Percentiles rank a stretch among this genome's conserved stretches.
These are phyloP conservation scores for Colletotrichum theobromicola DNA, from an alignment of 2,329 filamentous ascomycete species.

Conservation along the genomic window DNA sequence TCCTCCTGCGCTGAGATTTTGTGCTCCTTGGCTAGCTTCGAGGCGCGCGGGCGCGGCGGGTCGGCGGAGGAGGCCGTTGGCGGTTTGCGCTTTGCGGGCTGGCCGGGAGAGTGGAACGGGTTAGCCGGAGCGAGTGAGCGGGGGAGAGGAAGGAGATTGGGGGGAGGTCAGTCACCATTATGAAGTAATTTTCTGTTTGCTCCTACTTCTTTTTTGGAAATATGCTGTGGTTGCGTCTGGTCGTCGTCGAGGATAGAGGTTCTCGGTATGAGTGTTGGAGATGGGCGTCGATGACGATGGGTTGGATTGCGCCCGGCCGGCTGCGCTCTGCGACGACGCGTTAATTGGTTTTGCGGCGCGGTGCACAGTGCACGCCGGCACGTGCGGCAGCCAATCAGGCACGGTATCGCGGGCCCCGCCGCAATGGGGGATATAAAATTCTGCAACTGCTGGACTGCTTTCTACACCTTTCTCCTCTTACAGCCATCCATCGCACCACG, in stretches of 20 bases:
- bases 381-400: not conserved
- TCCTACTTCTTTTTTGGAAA: not conserved
- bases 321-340: not conserved
- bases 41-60: conserved; percentile 61
- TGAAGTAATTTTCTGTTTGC: not conserved
- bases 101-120: not conserved
- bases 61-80: conserved; percentile 32
- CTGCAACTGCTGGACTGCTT: not conserved
- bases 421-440: not conserved
- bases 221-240: not conserved
- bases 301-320: not conserved
- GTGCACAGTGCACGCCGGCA: not conserved
- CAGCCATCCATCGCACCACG: not conserved
- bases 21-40: conserved; percentile 92
- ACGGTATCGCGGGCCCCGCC: not conserved
- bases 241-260: not conserved
- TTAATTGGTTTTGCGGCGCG: conserved; percentile 10
- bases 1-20: conserved; percentile 85
- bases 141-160: no score
- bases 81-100: conserved; percentile 62
- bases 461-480: not conserved
- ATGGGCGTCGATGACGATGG: conserved; percentile 7
- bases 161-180: not conserved
- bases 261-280: not conserved
- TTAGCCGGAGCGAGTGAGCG: not conserved